Evolutionary conservation across 768 basidiomycete species (phyloP).

Genomic region (Kwoniella pini): DNA sequence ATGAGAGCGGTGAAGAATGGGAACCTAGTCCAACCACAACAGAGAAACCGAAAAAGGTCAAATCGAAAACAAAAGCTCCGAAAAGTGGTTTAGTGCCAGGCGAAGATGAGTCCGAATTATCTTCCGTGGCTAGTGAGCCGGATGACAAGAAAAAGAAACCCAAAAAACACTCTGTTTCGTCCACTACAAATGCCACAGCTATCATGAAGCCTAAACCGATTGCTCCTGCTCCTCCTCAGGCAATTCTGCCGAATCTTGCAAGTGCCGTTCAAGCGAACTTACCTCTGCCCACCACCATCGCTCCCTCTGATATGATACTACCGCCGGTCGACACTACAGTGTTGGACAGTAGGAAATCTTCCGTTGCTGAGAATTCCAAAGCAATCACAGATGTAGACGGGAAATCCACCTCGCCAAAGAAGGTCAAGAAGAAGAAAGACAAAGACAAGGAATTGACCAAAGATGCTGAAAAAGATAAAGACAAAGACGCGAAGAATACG

Average conservation of each 20-base stretch:
- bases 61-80: slow-evolving; percentile 3
- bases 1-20: slow-evolving; percentile 19
- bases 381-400: slow-evolving; percentile 14
- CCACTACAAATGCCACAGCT: neutral
- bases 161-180: slow-evolving; percentile 8
- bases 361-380: slow-evolving; percentile 3
- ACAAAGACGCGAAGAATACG: slow-evolving; percentile 19
- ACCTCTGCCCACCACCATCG: neutral
- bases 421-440: slow-evolving; percentile 9
- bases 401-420: slow-evolving; percentile 12
- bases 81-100: neutral
- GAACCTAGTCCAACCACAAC: neutral
- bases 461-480: slow-evolving; percentile 1
- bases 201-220: slow-evolving; percentile 8
- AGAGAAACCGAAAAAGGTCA: neutral
- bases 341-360: neutral
- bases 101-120: slow-evolving; percentile 14
- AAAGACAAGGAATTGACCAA: neutral
- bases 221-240: slow-evolving; percentile 4
- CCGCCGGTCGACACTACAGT: neutral
- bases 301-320: neutral
- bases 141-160: slow-evolving; percentile 20
- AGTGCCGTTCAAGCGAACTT: neutral
- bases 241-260: neutral
- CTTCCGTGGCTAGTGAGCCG: slow-evolving; percentile 22